phyloP scores from a whole-genome alignment of 2,329 filamentous ascomycete species.

The Trichoderma harzianum region DNA sequence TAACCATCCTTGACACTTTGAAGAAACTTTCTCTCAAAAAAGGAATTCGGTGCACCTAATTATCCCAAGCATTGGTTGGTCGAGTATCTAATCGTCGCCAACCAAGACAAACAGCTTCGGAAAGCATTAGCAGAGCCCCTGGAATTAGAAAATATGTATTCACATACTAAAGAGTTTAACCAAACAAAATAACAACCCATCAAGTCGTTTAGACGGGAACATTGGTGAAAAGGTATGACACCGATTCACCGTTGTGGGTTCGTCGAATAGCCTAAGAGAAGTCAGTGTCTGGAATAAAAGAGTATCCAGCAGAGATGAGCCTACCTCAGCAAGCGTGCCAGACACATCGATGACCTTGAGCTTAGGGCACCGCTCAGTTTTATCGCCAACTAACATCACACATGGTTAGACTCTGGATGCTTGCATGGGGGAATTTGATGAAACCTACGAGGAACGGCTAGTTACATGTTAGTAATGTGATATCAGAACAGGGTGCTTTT shows the following conservation, averaged over 20 bases:
- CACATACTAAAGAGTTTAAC: slow-evolving; percentile 2
- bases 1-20: not conserved
- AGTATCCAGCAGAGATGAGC: slow-evolving; percentile 3
- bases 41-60: not conserved
- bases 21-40: not conserved
- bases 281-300: slow-evolving; percentile 11
- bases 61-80: not conserved
- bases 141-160: not conserved
- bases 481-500: not conserved
- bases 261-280: slow-evolving; percentile 58
- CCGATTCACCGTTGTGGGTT: slow-evolving; percentile 64
- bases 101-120: not conserved
- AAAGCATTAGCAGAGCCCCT: not conserved
- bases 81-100: not conserved
- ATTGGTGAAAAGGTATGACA: slow-evolving; percentile 67
- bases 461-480: slow-evolving; percentile 24
- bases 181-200: not conserved
- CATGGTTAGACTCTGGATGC: not conserved
- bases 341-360: slow-evolving; percentile 91
- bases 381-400: slow-evolving; percentile 58
- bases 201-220: slow-evolving; percentile 47
- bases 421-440: not conserved
- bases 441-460: slow-evolving; percentile 36
- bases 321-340: slow-evolving; percentile 67
- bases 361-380: slow-evolving; percentile 73